Base-by-base conservation (phyloP, 805 yeast species). In the Candida pseudoglaebosa region DNA sequence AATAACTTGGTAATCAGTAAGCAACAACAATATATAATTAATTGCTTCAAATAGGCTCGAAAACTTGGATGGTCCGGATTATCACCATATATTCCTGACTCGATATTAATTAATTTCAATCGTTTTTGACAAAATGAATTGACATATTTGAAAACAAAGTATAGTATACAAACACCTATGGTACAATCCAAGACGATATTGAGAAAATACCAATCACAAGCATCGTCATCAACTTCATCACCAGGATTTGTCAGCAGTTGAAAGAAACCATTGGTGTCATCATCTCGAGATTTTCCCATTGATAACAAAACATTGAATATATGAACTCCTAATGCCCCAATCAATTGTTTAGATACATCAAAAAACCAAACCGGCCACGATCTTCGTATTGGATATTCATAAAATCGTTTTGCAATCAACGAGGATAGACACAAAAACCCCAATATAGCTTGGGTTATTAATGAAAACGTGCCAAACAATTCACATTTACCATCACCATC, bases 131-230 rank as follows among this genome's bases (percentile, higher is more conserved):
- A 70, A 2, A 72, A 48, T 22, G 52, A 53, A 45, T 65, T 67
- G 15, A 77, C 75, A 2, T 68, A 38, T 12, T 58, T 61, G 54
- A 81, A 82, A 1, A 80, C 66, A 2, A 68, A 44, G 42, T 73
- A 73, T 20, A 90, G 68, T 2, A 91, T 75, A 5, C 95, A 95
- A 2, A 91, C 91, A 0, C 99, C 99, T 5, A 90, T 73, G 0
- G 99, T 91, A 30, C 98, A 90, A 59, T 91, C 99, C 55, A 91
- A 76, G 20, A 91, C 71, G 28, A 91, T 75, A 52, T 86, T 91
- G 39, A 93, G 67, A 54, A 91, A 91, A 65, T 93, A 91, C 93
- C 96, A 93, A 49, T 87, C 91, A 61, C 98, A 93, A 5, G 96
- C 95, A 32, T 50, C 49, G 21, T 56, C 65, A 26, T 59, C 60